A percentile compares a stretch with the other conserved stretches of the same genome.
Evolutionary conservation across 2,329 filamentous ascomycete genomes (phyloP).

Genomic region (Arthrobotrys megalospora): DNA sequence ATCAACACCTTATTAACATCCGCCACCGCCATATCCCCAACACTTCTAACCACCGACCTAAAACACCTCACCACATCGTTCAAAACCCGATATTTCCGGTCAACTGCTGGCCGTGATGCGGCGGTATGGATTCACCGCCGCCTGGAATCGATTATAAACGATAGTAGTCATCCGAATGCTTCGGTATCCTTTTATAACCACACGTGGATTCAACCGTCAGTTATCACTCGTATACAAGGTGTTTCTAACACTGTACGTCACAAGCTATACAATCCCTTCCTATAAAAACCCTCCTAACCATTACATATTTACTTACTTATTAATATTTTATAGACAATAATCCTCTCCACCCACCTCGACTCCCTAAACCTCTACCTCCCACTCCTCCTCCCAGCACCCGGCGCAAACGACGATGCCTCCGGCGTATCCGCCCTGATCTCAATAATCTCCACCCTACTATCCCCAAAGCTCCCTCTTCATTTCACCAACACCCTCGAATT

Average conservation of each 20-base stretch:
- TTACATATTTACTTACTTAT: too few relatives aligned
- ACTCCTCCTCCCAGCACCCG: constrained; percentile 84
- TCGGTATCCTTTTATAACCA: constrained; percentile 78
- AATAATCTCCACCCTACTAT: constrained; percentile 6
- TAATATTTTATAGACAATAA: too few relatives aligned
- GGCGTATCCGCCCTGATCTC: constrained; percentile 90
- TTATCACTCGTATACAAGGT: constrained; percentile 91
- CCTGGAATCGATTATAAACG: neutral
- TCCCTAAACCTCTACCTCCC: constrained; percentile 93
- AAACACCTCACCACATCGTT: constrained; percentile 25
- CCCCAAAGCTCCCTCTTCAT: constrained; percentile 69
- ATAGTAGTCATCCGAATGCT: neutral
- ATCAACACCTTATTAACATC: neutral
- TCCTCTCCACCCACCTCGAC: constrained; percentile 92
- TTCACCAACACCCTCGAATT: constrained; percentile 95
- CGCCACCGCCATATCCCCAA: constrained; percentile 5
- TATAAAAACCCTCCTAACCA: too few relatives aligned
- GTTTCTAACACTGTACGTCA: constrained; percentile 31
- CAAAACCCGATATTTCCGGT: constrained; percentile 51
- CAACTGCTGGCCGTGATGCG: constrained; percentile 26
- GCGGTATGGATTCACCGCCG: constrained; percentile 41
- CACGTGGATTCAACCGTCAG: constrained; percentile 87
- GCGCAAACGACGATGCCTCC: constrained; percentile 91
- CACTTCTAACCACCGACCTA: constrained; percentile 17
- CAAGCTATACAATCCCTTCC: too few relatives aligned